phyloP scores from a whole-genome alignment of 2,329 filamentous ascomycete species.

The Gyromitra esculenta region DNA sequence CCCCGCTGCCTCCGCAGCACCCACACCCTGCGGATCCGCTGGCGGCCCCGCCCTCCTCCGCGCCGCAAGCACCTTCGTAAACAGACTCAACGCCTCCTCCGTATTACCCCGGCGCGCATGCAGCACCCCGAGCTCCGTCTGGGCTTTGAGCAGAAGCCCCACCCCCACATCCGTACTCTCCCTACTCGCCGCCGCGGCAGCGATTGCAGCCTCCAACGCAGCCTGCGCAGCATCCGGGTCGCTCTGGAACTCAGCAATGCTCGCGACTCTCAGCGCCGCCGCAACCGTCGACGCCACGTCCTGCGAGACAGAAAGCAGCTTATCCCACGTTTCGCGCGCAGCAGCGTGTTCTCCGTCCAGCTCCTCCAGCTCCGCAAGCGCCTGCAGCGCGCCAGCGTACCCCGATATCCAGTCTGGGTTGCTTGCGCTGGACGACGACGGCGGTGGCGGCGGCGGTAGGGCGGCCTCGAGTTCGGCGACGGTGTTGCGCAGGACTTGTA shows the following conservation, averaged over 20 bases:
- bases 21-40: conserved; percentile 7
- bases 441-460: too few species aligned
- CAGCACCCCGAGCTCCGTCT: conserved; percentile 50
- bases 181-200: background rate
- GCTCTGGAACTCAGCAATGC: conserved; percentile 34
- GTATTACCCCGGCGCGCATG: conserved; percentile 25
- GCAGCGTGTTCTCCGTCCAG: background rate
- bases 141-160: conserved; percentile 22
- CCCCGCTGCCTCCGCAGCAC: background rate
- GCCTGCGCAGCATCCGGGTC: conserved; percentile 21
- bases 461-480: conserved; percentile 13
- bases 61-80: conserved; percentile 44
- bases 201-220: conserved; percentile 28
- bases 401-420: conserved; percentile 15
- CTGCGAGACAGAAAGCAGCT: background rate
- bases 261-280: conserved; percentile 39
- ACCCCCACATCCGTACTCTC: background rate
- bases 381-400: background rate
- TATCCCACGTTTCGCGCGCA: conserved; percentile 14
- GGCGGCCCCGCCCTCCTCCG: conserved; percentile 7
- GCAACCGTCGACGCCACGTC: conserved; percentile 17
- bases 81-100: conserved; percentile 39
- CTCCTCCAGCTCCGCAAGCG: conserved; percentile 37
- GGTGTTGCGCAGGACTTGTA: conserved; percentile 8
- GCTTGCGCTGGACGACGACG: too few species aligned